These are phyloP conservation scores for Nannizziopsis barbatae DNA, from an alignment of 2,329 filamentous ascomycete species.

Conservation along the genomic window DNA sequence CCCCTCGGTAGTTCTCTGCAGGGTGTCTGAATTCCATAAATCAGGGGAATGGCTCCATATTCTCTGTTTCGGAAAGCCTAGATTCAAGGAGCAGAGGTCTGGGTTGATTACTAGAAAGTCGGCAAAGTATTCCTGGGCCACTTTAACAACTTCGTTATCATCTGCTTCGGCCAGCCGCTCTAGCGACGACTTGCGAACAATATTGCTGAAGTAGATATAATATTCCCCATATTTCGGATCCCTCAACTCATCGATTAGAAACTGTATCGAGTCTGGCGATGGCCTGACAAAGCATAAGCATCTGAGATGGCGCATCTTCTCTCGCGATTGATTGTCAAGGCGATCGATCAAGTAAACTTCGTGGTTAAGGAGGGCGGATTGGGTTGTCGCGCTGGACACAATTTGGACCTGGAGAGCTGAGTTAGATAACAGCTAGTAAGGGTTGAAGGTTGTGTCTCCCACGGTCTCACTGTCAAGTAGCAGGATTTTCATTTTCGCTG, in stretches of 20 bases:
- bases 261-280: slow-evolving; percentile 82
- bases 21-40: slow-evolving; percentile 77
- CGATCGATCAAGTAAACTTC: slow-evolving; percentile 97
- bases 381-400: slow-evolving; percentile 87
- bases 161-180: slow-evolving; percentile 92
- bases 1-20: slow-evolving; percentile 79
- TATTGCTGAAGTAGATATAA: slow-evolving; percentile 93
- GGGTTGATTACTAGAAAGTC: slow-evolving; percentile 94
- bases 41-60: slow-evolving; percentile 77
- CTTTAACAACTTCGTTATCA: slow-evolving; percentile 90
- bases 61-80: slow-evolving; percentile 59
- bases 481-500: slow-evolving; percentile 96
- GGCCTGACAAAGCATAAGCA: slow-evolving; percentile 90
- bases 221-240: slow-evolving; percentile 98
- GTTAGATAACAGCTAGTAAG: slow-evolving; percentile 21
- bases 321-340: slow-evolving; percentile 74
- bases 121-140: slow-evolving; percentile 90
- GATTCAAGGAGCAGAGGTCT: slow-evolving; percentile 72
- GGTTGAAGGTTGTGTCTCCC: slow-evolving; percentile 35
- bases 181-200: slow-evolving; percentile 89
- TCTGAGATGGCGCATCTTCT: slow-evolving; percentile 95
- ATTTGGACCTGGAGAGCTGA: slow-evolving; percentile 55
- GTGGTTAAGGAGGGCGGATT: slow-evolving; percentile 87
- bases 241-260: slow-evolving; percentile 85
- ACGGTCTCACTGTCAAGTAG: slow-evolving; percentile 85